Evolutionary conservation across 2,329 filamentous ascomycete species (phyloP), one percentile per base, ranked within the genome.

Genomic region (Spiromastix sp.): DNA sequence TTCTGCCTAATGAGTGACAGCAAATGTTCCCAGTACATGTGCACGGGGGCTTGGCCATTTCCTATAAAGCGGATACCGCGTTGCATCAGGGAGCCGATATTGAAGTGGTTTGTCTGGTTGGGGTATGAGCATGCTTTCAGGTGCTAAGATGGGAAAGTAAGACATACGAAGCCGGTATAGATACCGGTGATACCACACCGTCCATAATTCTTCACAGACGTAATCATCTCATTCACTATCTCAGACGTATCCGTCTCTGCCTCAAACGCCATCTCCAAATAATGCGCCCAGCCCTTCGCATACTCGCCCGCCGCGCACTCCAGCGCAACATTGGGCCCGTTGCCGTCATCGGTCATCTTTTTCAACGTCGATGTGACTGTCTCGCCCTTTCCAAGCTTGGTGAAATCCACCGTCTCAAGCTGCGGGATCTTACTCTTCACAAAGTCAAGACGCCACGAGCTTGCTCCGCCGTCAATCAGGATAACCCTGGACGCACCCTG

Each of bases 41-140:
- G 83, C 0, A 93, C 83, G 0, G 85, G 85, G 2, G 74, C 74
- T 52, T 79, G 75, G 3, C 75, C 74, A 44, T 78, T 78, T 25
- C 75, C 74, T 43, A 77, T 86, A 29, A 93, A 71, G 1, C 82
- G 78, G 46, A 93, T 76, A n/a, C 85, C 85, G 21, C 82, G 77
- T 60, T 91, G 77, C 85, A 93, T 93, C 11, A 93, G 54, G 0
- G 82, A 78, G 6, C 85, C 83, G 46, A 89, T 78, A 59, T 85
- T 85, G 67, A 89, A 84, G 57, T 85, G 80, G 59, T 85, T 86
- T 13, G 79, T 84, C 71, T 79, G 42, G 13, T 18, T 13, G 17
- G 6, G 13, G 6, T 29, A 15, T 29, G 6, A 29, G 8, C 26
- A 9, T 29, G 26, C 8, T 8, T 29, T 15, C 26, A 9, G 8